Evolutionary conservation across 441 rosid genomes (phyloP), one percentile per base, ranked within the genome.

Genomic region (Flueggea neowawraea): DNA sequence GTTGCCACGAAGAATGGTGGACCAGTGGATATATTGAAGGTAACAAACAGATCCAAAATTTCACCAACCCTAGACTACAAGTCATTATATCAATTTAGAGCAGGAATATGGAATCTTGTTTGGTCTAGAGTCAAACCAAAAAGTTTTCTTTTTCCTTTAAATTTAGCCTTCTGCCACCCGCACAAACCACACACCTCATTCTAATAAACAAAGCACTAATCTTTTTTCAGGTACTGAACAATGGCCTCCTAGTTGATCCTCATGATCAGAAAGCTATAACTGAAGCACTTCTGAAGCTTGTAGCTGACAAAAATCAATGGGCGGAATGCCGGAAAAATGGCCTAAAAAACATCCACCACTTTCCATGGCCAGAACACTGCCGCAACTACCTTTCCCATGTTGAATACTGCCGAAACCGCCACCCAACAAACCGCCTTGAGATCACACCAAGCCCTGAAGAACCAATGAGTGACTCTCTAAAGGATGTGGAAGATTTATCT

Each of bases 401-500:
- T 16, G 95, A 87, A 71, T 85, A 84, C 78, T 87, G 88, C 75
- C 82, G 91, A 71, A 87, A 75, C 69, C 90, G 88, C 73, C 88
- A 91, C 73, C 91, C 91, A 48, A 87, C 86, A 16, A 70, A 75
- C 45, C 86, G 74, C 63, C 86, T 87, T 44, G 80, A 84, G 70
- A 87, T 87, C 65, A 74, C 80, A 78, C 78, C 80, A 66, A 69
- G 73, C 72, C 95, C 87, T 49, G 88, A 89, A 79, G 97, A 91
- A 70, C 92, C 90, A 31, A 78, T 84, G 92, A 89, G 96, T 58
- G 95, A 91, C 71, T 91, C 97, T 54, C 73, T 91, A 43, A 83
- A 72, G 63, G 97, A 84, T 55, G 88, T 85, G 3, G 95, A 85
- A 64, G 95, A 91, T 75, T 76, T 85, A 52, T 89, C 97, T 69